Evolutionary conservation across 2,329 filamentous ascomycete genomes (phyloP), one percentile per base, ranked within the genome.

Genomic region (Esteya vermicola): DNA sequence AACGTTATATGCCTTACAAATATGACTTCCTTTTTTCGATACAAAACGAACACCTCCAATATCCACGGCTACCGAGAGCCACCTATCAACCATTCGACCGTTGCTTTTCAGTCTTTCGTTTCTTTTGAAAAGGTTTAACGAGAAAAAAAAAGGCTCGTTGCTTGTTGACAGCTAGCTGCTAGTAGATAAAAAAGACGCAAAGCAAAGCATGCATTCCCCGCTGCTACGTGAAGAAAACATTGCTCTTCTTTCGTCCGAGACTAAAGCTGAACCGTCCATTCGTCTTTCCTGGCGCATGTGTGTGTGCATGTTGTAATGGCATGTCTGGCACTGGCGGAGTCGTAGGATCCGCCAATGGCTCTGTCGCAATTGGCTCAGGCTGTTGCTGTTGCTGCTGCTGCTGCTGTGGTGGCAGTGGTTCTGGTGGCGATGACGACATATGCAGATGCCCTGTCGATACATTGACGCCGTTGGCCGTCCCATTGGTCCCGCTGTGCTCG

Each of bases 211-310:
- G 12, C 20, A 9, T 8, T 9, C 13, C 14, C 38, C 25, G 31
- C 18, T 6, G 6, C 35, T 45, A 60, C 36, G 56, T 55, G 41
- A 57, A 51, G 41, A 64, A 52, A 45, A 64, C 62, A 45, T 65
- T 70, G 56, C 74, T 81, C 68, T 82, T 85, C 65, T 85, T 86
- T 52, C 75, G 64, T 5, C 81, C 77, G 12, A 85, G 52, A 43
- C 72, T 64, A 48, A 78, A 75, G 49, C 68, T 81, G 50, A 85
- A 81, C 21, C 78, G 67, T 47, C 77, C 75, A 60, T 38, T 45
- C 28, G n/a, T n/a, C n/a, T n/a, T n/a, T n/a, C n/a, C n/a, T n/a
- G n/a, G n/a, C n/a, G n/a, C n/a, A 40, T 33, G 14, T 14, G 33
- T 14, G 18, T 20, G 18, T 19, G 31, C 19, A 18, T 10, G 31